phyloP scores from a whole-genome alignment of 345 rosid species.

The Odontarrhena argentea region DNA sequence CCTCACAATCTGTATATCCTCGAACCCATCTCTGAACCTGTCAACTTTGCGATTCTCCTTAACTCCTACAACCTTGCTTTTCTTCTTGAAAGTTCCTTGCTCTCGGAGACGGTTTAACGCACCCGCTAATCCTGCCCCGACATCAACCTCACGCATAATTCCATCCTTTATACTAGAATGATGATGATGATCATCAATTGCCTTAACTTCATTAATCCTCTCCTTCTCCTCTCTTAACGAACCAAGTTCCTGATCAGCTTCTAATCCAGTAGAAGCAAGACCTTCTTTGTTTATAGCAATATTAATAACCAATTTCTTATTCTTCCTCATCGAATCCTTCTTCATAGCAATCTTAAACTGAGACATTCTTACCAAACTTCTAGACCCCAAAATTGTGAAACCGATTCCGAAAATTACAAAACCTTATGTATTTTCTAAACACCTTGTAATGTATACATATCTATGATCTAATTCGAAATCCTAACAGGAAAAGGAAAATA shows the following conservation, averaged over 20 bases:
- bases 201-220: neutral
- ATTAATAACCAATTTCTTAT: conserved; percentile 23
- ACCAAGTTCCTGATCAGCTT: conserved; percentile 19
- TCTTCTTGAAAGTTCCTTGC: conserved; percentile 31
- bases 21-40: conserved; percentile 25
- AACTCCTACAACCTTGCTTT: conserved; percentile 9
- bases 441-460: neutral
- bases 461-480: neutral
- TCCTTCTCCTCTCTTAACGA: conserved; percentile 16
- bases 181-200: neutral
- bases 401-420: neutral
- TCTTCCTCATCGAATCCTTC: conserved; percentile 25
- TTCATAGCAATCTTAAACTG: conserved; percentile 15
- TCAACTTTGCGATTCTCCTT: neutral
- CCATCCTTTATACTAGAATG: conserved; percentile 5
- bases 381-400: neutral
- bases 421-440: conserved; percentile 13
- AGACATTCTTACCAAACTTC: conserved; percentile 19
- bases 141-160: conserved; percentile 29
- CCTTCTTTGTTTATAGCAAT: conserved; percentile 2
- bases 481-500: neutral
- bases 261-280: conserved; percentile 24
- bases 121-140: conserved; percentile 32
- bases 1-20: conserved; percentile 26
- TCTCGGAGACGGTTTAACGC: conserved; percentile 22